Evolutionary conservation across 371 early-diverging fungal genomes (phyloP), one percentile per base, ranked within the genome.

Genomic region (Rhizopus stolonifer): DNA sequence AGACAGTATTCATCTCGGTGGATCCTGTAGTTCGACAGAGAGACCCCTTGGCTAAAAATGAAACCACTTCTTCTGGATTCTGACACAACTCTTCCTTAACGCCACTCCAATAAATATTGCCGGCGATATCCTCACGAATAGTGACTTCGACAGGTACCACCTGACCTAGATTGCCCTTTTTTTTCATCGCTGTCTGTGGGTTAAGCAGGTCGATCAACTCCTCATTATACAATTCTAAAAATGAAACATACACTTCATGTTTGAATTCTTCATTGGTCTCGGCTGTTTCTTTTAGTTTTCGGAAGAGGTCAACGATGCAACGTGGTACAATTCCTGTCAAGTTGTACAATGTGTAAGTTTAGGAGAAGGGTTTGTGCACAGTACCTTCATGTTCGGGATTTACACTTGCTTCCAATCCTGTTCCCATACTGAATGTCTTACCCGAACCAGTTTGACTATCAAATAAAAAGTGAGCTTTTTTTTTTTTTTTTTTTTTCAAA

Each of bases 171-270:
- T 50, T 54, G 9, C 52, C 58, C 47, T 55, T 56, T 43, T 52
- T 52, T 56, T 65, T 52, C 73, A 65, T n/a, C 29, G 50, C 52
- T 11, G 62, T 59, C 22, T 52, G 60, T 26, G 82, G 80, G 44
- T 82, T 83, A 17, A 95, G 72, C 15, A 96, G 81, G 67, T 96
- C 95, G 26, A 87, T 84, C 7, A 96, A 75, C 52, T 94, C 93
- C 75, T 99, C 99, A 70, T 99, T 99, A 80, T 99, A 98, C 22
- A 99, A 72, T 69, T 99, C 99, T n/a, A 97, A 59, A 68, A 90
- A 96, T 40, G 92, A 85, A 6, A 88, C 83, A 42, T 63, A 79
- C 19, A 90, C 81, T 58, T 85, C 79, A 49, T 82, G 85, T 11
- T 80, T 75, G 56, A 70, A 83, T 8, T 68, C 59, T 13, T 11